These are phyloP conservation scores for Gymnopilus dilepis DNA, from an alignment of 768 basidiomycete genomes.

Conservation along the genomic window DNA sequence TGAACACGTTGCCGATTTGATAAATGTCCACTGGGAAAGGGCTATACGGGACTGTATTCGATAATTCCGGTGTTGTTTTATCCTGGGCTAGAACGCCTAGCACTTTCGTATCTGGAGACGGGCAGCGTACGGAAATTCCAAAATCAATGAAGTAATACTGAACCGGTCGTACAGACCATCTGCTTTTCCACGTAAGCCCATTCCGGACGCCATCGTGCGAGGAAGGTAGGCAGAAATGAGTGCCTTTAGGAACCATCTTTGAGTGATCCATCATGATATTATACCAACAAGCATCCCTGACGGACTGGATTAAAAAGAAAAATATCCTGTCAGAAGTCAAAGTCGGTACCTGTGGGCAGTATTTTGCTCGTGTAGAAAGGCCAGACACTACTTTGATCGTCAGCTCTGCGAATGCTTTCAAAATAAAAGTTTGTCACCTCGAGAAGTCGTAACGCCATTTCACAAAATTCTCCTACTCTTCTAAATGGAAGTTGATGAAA, in stretches of 20 bases:
- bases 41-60: not conserved
- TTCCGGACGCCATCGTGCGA: not conserved
- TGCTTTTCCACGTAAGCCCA: not conserved
- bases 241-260: slow-evolving; percentile 21
- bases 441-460: slow-evolving; percentile 27
- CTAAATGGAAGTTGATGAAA: slow-evolving; percentile 25
- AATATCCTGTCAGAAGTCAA: not conserved
- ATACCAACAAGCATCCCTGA: slow-evolving; percentile 27
- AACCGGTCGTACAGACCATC: slow-evolving; percentile 4
- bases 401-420: too few relatives aligned
- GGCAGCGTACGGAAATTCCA: not conserved
- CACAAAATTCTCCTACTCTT: slow-evolving; percentile 27
- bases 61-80: slow-evolving; percentile 7
- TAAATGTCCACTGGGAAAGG: slow-evolving; percentile 9
- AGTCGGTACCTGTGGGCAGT: slow-evolving; percentile 2
- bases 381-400: not conserved
- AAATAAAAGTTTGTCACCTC: slow-evolving; percentile 14
- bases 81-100: not conserved
- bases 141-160: slow-evolving; percentile 12
- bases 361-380: slow-evolving; percentile 10
- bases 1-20: slow-evolving; percentile 8
- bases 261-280: slow-evolving; percentile 28
- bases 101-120: not conserved
- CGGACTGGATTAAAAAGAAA: not conserved
- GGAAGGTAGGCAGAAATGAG: slow-evolving; percentile 15